Base-by-base conservation (phyloP, 2,329 filamentous ascomycete species). In the Fusarium nelsonii region DNA sequence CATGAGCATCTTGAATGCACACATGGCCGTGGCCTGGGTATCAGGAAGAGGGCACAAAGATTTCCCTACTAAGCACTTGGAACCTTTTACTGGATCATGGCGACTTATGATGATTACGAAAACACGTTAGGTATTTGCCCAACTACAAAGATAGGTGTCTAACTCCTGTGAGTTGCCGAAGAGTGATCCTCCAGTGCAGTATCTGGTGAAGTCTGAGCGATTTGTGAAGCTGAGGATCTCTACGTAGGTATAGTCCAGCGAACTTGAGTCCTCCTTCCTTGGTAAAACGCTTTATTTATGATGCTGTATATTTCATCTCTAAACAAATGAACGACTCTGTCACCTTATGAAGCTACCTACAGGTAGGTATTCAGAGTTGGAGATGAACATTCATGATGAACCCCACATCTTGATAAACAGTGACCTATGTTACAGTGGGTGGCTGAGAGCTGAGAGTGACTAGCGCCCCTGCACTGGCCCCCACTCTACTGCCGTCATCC, bases 401-500 rank as follows among this genome's bases (percentile, higher is more conserved):
- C 50, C 63, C 63, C 61, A 65, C 61, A 45, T 50, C 11, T 45
- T 26, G 39, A 39, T 30, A 50, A 7, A 43, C 23, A 20, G 40
- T 26, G 37, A 9, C 46, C 40, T 23, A 26, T 28, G 16, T 11
- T 45, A 33, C 32, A 39, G 48, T 58, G 37, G 55, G 32, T 60
- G 50, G 48, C 30, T 10, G 12, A 51, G n/a, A 51, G 48, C 33
- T 40, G 36, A 51, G 23, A 51, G 23, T 40, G 16, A 16, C 34
- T 51, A 40, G 48, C 48, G 48, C 48, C 39, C 39, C 48, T 51
- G 34, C 48, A 51, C 10, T 20, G 23, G 11, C 46, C 64, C 37
- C 68, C 68, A 69, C 68, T 69, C 63, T 63, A 63, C 65, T 70
- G 64, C 64, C 68, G 64, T 69, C 68, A 71, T 65, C 51, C 43